Percentiles rank a stretch among this genome's conserved stretches.
Conservation (phyloP, 2,329 filamentous ascomycete genomes). For the Colletotrichum filicis region DNA sequence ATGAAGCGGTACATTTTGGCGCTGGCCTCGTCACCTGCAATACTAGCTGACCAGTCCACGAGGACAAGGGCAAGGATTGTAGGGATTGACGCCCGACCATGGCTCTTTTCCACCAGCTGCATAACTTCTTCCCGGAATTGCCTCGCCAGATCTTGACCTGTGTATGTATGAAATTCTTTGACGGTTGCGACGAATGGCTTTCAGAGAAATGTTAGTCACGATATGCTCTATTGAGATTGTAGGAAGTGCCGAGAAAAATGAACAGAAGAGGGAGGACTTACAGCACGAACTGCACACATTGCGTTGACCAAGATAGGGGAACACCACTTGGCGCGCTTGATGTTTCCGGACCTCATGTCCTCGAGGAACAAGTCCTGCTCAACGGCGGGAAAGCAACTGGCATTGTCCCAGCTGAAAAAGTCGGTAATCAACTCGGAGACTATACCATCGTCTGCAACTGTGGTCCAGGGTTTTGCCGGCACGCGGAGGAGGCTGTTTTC, state of each 20-base stretch:
- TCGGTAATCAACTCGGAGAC: slow-evolving; percentile 44
- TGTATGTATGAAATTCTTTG: slow-evolving; percentile 25
- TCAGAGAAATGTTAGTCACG: not conserved
- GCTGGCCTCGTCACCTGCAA: slow-evolving; percentile 25
- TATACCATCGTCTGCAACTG: slow-evolving; percentile 42
- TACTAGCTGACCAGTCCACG: slow-evolving; percentile 21
- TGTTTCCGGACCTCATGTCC: slow-evolving; percentile 39
- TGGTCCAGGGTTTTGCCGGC: slow-evolving; percentile 44
- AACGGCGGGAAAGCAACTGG: slow-evolving; percentile 40
- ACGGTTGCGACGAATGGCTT: slow-evolving; percentile 29
- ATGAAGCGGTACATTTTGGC: slow-evolving; percentile 33
- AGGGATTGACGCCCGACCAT: slow-evolving; percentile 26
- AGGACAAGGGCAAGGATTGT: slow-evolving; percentile 23
- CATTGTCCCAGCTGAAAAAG: slow-evolving; percentile 45
- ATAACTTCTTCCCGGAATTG: slow-evolving; percentile 23
- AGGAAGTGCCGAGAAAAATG: not conserved
- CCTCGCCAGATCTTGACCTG: slow-evolving; percentile 18
- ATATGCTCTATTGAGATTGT: not conserved
- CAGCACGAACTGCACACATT: slow-evolving; percentile 44
- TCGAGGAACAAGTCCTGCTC: slow-evolving; percentile 41
- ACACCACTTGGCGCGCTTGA: slow-evolving; percentile 40
- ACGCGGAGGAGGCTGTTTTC: slow-evolving; percentile 39
- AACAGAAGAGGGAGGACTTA: slow-evolving; percentile 26
- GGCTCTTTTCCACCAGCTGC: slow-evolving; percentile 30
- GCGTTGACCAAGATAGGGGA: slow-evolving; percentile 46